Evolutionary conservation across 352 stramenopile genomes (phyloP), one percentile per base, ranked within the genome.

Genomic region (Phytophthora vignae): DNA sequence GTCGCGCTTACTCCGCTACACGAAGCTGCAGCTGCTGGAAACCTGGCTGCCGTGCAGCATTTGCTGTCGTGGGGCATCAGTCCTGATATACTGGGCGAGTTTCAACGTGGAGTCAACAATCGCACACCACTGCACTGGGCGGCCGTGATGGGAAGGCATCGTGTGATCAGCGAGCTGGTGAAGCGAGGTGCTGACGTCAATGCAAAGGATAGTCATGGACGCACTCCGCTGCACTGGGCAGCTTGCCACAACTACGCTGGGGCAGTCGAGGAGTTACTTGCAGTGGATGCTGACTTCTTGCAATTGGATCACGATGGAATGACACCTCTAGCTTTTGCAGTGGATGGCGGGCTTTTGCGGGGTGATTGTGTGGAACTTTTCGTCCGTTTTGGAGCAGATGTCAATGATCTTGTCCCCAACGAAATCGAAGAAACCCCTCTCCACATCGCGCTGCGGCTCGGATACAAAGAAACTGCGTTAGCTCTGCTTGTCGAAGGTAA

Each of bases 111-210:
- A 21, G 74, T 90, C 1, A 66, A 93, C 55, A 64, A 68, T 9
- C 85, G 86, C 4, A 94, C 87, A 17, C 84, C 88, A 2, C 52
- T 95, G 31, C 88, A 95, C 57, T 95, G 88, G 88, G 88, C 87
- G 12, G 83, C 82, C 15, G 73, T 95, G 17, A 92, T 91, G 78
- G 88, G 88, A 9, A 77, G 84, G 19, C 64, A 68, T 6, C 54
- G 64, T n/a, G 82, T 91, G 11, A 90, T 90, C 31, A 63, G 67
- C 4, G 77, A 88, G 48, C 66, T 95, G 9, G 42, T 94, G 22
- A 71, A 69, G 11, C 73, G 70, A 42, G 58, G 76, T 6, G 87
- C 88, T 6, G 73, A 93, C 25, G 79, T 88, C 12, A 85, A 94
- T 57, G 84, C 82, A 3, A 76, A 87, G 31, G 88, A 95, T 63